Base-by-base conservation (phyloP, 1,139 yeast species). In the Torulaspora pretoriensis region DNA sequence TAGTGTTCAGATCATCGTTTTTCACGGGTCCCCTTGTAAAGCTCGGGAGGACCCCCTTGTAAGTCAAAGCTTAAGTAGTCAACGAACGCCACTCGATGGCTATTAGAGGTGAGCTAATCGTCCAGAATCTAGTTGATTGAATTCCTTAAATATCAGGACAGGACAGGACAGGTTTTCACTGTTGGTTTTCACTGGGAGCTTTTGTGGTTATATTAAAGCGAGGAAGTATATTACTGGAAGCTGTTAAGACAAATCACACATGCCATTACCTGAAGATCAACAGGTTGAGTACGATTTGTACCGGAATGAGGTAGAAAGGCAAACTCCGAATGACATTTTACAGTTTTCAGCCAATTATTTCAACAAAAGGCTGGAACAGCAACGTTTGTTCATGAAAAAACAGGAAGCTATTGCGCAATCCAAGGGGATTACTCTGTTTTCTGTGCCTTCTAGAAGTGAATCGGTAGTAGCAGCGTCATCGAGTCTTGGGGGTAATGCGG, bases 271-370 rank as follows among this genome's bases (percentile, higher is more conserved):
- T 13, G 59, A 58, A 41, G 72, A 70, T 38, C 74, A 73, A 55
- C 63, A 69, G 43, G 65, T 77, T 48, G 88, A 81, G 64, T 72
- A 83, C 64, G 75, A 76, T 57, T 78, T 72, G 51, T 78, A 82
- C 63, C 81, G 80, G 64, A 74, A 72, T 57, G 87, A 81, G 62
- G 71, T 84, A 50, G 69, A 73, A 43, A 69, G 74, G 43, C 77
- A 79, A 57, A 77, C 81, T 55, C 95, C 95, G 2, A 64, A 70
- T 14, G 90, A 84, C 60, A 70, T 83, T 25, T 65, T 84, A 50
- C 90, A 84, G 62, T 85, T 83, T 66, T 81, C 90, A 59, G 83
- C 86, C 50, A 77, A 80, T 61, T 82, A 81, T 65, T 84, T 84
- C 69, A 76, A 75, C 58, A 63, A 72, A 41, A 77, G 81, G 52